phyloP scores from a whole-genome alignment of 1,284 basidiomycete genomes.

The Sanghuangporus sanghuang region DNA sequence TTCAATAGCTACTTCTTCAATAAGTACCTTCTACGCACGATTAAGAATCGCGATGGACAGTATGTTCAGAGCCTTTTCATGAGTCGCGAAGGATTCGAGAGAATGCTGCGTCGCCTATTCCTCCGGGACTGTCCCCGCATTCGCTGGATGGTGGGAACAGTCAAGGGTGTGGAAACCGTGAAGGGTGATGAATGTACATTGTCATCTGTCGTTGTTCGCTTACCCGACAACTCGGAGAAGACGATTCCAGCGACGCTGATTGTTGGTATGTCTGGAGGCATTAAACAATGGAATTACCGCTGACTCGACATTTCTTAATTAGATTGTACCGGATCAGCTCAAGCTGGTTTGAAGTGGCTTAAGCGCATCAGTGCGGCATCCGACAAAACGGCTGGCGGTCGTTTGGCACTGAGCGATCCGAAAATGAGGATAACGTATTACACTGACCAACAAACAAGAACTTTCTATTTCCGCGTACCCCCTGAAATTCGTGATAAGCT shows the following conservation, averaged over 20 bases:
- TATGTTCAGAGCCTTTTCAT: slow-evolving; percentile 3
- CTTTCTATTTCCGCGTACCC: slow-evolving; percentile 10
- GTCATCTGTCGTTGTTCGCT: slow-evolving; percentile 6
- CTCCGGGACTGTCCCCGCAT: slow-evolving; percentile 6
- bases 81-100: slow-evolving; percentile 12
- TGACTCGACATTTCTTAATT: neutral
- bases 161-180: neutral
- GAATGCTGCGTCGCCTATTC: slow-evolving; percentile 9
- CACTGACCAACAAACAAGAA: slow-evolving; percentile 5
- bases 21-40: neutral
- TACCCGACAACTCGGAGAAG: slow-evolving; percentile 3
- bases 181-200: neutral
- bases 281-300: neutral
- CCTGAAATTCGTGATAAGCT: slow-evolving; percentile 9
- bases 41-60: neutral
- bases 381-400: neutral
- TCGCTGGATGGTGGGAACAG: slow-evolving; percentile 12
- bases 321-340: slow-evolving; percentile 18
- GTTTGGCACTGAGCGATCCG: slow-evolving; percentile 2
- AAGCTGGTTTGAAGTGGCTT: slow-evolving; percentile 19
- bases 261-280: slow-evolving; percentile 1
- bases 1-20: slow-evolving; percentile 3
- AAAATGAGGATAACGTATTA: slow-evolving; percentile 7
- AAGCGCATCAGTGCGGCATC: neutral
- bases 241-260: slow-evolving; percentile 10